A percentile compares a stretch with the other conserved stretches of the same genome.
Evolutionary conservation across 768 basidiomycete genomes (phyloP).

Genomic region (Podaxis mareebaensis): DNA sequence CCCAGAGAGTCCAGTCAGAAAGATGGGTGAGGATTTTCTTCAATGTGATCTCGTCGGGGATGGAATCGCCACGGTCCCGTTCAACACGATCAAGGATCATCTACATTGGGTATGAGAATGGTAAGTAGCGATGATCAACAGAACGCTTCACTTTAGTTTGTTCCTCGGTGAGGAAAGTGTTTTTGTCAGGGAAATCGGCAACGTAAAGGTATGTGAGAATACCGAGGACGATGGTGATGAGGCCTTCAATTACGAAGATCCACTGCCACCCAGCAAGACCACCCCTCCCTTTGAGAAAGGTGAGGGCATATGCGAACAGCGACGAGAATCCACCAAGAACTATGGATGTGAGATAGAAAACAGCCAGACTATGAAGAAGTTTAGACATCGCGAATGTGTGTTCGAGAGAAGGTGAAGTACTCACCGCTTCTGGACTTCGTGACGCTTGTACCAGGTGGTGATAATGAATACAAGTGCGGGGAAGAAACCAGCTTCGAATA

Average conservation of each 20-base stretch:
- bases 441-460: slow-evolving; percentile 42
- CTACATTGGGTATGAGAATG: slow-evolving; percentile 17
- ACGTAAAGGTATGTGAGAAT: slow-evolving; percentile 31
- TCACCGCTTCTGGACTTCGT: slow-evolving; percentile 42
- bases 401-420: slow-evolving; percentile 4
- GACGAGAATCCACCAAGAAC: slow-evolving; percentile 30
- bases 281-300: slow-evolving; percentile 27
- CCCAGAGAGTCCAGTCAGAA: slow-evolving; percentile 39
- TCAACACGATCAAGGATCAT: slow-evolving; percentile 34
- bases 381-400: neutral
- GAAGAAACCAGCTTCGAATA: slow-evolving; percentile 41
- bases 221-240: slow-evolving; percentile 31
- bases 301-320: slow-evolving; percentile 31
- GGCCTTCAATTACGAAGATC: slow-evolving; percentile 38
- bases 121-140: neutral
- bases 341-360: slow-evolving; percentile 34
- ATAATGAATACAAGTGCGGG: slow-evolving; percentile 42
- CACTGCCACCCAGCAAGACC: slow-evolving; percentile 37
- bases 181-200: slow-evolving; percentile 37
- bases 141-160: slow-evolving; percentile 31
- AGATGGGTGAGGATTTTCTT: slow-evolving; percentile 34
- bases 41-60: slow-evolving; percentile 33
- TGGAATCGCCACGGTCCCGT: slow-evolving; percentile 37
- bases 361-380: slow-evolving; percentile 24
- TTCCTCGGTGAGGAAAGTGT: slow-evolving; percentile 34